phyloP scores from a whole-genome alignment of 179 eudicot genomes.

The Corrigiola litoralis region DNA sequence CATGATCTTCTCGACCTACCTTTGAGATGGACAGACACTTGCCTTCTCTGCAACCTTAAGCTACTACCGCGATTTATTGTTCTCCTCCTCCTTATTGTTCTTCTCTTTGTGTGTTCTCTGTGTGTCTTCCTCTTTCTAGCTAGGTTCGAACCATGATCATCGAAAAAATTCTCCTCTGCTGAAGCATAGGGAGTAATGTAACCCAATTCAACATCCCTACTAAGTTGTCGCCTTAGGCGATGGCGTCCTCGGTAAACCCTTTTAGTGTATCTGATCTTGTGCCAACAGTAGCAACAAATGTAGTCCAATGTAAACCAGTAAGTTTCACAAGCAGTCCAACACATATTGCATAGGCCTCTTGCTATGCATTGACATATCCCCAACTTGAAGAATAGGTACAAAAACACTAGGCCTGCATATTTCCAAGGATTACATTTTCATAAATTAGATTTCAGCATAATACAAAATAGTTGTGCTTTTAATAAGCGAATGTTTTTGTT shows the following conservation, averaged over 20 bases:
- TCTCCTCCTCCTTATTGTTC: background rate
- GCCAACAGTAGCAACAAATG: constrained; percentile 41
- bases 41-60: constrained; percentile 12
- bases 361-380: constrained; percentile 46
- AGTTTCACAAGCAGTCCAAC: constrained; percentile 47
- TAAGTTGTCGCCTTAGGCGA: background rate
- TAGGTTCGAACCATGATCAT: constrained; percentile 12
- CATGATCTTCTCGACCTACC: constrained; percentile 22
- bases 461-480: no score
- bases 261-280: constrained; percentile 34
- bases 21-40: constrained; percentile 16
- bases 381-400: constrained; percentile 34
- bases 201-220: constrained; percentile 40
- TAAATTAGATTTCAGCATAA: no score
- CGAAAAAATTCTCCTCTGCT: background rate
- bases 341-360: constrained; percentile 37
- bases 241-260: constrained; percentile 39
- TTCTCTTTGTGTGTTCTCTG: constrained; percentile 3
- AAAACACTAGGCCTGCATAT: constrained; percentile 31
- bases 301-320: constrained; percentile 31
- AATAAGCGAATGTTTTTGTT: no score
- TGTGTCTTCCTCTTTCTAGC: constrained; percentile 20
- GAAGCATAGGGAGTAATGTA: constrained; percentile 14
- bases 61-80: background rate
- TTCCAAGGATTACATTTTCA: background rate